Evolutionary conservation across 2,329 filamentous ascomycete genomes (phyloP), one percentile per base, ranked within the genome.

Genomic region (Alternaria sp.): DNA sequence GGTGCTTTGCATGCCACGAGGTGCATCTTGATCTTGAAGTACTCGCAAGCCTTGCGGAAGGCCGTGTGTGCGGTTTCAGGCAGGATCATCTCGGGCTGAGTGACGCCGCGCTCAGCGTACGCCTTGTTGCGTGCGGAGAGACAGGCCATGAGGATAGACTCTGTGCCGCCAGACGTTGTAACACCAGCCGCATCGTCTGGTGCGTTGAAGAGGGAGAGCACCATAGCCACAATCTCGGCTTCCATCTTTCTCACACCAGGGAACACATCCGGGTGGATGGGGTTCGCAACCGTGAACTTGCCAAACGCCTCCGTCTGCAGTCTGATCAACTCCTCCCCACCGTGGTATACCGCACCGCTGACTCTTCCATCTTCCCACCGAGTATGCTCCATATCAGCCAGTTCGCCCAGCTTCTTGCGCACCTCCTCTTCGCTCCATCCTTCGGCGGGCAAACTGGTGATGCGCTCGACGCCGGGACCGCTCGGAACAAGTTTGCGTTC

Each of bases 181-280:
- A 96, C 93, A 66, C 96, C 96, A 6, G 92, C 94, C 28, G 90
- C 93, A 59, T 89, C 90, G n/a, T 89, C 84, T 4, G 96, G 96
- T 9, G 91, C 93, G 80, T 97, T 93, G 85, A 97, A 99, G 79
- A 99, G 83, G 47, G 88, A 87, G 65, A 97, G 84, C 78, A 96
- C 93, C 95, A 99, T 99, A 69, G 94, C 91, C 56, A 99, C 96
- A 65, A 99, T 85, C 83, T 99, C 96, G 47, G 96, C 95, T 84
- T 99, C 96, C 96, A 99, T 99, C 87, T 99, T 99, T 74, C 96
- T 87, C 56, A 99, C 94, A 26, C 95, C 96, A 15, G 96, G 96
- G 82, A 99, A 99, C 46, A 99, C 95, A 82, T 99, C 96, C 7
- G 96, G 96, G 80, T 99, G 96, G 71, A 99, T 96, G 4, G 96